These are phyloP conservation scores for Pseudonectria foliicola DNA, from an alignment of 2,329 filamentous ascomycete genomes.

Conservation along the genomic window DNA sequence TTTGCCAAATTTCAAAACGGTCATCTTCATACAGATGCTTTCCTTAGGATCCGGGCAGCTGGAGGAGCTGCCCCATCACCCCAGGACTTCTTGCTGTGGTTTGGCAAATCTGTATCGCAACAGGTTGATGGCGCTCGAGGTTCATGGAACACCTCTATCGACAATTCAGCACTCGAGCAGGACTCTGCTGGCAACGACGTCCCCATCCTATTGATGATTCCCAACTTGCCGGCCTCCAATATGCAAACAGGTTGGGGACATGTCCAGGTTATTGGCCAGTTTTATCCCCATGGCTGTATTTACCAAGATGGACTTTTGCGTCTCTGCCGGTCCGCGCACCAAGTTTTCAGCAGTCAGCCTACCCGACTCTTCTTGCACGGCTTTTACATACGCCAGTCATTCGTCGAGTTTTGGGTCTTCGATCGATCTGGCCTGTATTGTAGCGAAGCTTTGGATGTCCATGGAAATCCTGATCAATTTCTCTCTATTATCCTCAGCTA, in stretches of 20 bases:
- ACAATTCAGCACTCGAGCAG: slow-evolving; percentile 1
- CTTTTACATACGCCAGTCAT: slow-evolving; percentile 26
- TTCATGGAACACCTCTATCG: slow-evolving; percentile 7
- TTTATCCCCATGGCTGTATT: slow-evolving; percentile 2
- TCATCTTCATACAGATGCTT: slow-evolving; percentile 6
- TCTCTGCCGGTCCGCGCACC: slow-evolving; percentile 11
- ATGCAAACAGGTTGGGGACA: slow-evolving; percentile 6
- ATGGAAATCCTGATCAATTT: slow-evolving; percentile 21
- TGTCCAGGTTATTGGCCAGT: slow-evolving; percentile 12
- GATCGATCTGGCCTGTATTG: slow-evolving; percentile 30
- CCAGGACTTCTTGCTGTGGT: slow-evolving; percentile 12
- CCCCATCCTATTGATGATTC: slow-evolving; percentile 4
- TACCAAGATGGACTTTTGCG: slow-evolving; percentile 11
- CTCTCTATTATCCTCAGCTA: slow-evolving; percentile 24
- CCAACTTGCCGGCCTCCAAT: slow-evolving; percentile 2
- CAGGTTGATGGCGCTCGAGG: slow-evolving; percentile 8
- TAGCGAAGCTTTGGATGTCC: slow-evolving; percentile 23
- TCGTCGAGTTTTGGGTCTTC: slow-evolving; percentile 30
- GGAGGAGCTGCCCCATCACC: slow-evolving; percentile 6
- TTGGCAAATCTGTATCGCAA: slow-evolving; percentile 7
- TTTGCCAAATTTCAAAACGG: slow-evolving; percentile 9
- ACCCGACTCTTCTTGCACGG: slow-evolving; percentile 30
- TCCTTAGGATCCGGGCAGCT: slow-evolving; percentile 5
- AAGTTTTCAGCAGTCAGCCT: slow-evolving; percentile 25
- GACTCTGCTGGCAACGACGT: slow-evolving; percentile 2